Percentiles rank a stretch among this genome's conserved stretches.
phyloP scores from a whole-genome alignment of 495 filamentous ascomycete genomes.

The Hyaloscypha finlandica region DNA sequence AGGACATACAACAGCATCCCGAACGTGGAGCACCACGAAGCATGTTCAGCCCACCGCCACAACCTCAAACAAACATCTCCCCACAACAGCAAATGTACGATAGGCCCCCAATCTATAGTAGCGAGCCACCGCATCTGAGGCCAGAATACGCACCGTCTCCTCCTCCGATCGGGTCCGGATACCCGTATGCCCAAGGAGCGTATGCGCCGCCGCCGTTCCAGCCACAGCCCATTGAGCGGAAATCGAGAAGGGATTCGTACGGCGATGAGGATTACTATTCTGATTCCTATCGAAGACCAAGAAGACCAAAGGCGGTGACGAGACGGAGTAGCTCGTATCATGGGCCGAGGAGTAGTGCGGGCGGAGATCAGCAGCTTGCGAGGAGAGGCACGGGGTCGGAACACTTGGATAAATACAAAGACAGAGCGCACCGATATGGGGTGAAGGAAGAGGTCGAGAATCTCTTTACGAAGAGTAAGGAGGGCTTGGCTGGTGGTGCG shows the following conservation, averaged over 20 bases:
- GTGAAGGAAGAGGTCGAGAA: slow-evolving; percentile 23
- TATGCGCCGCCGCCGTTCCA: background rate
- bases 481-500: slow-evolving; percentile 19
- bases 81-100: background rate
- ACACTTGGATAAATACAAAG: slow-evolving; percentile 9
- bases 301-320: slow-evolving; percentile 11
- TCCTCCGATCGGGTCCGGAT: background rate
- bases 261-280: slow-evolving; percentile 15
- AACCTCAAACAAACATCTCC: background rate
- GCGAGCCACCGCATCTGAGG: slow-evolving; percentile 17
- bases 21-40: background rate
- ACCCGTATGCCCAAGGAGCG: background rate
- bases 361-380: slow-evolving; percentile 1
- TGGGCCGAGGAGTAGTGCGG: slow-evolving; percentile 8
- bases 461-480: slow-evolving; percentile 17
- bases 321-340: slow-evolving; percentile 25
- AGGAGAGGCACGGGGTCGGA: background rate
- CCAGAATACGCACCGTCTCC: slow-evolving; percentile 18
- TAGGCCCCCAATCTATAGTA: slow-evolving; percentile 3
- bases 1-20: background rate
- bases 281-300: background rate
- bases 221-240: background rate
- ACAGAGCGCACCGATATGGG: slow-evolving; percentile 8
- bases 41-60: background rate
- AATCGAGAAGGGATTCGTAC: slow-evolving; percentile 1